These are phyloP conservation scores for Cardiospermum halicacabum DNA, from an alignment of 345 rosid genomes.

Conservation along the genomic window DNA sequence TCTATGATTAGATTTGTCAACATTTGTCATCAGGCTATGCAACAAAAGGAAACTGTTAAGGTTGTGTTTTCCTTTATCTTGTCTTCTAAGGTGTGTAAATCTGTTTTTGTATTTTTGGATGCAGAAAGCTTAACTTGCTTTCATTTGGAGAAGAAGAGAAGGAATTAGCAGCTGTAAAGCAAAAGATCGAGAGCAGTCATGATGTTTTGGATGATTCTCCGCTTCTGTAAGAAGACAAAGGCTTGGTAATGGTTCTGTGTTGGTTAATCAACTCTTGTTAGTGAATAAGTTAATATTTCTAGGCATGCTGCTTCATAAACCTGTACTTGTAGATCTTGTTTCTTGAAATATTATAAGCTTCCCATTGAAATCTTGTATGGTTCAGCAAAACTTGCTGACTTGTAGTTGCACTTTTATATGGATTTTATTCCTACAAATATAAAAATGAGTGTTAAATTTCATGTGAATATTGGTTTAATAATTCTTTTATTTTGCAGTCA, in stretches of 20 bases:
- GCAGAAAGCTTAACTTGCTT: slow-evolving; percentile 82
- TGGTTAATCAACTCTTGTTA: not conserved
- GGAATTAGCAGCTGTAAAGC: slow-evolving; percentile 59
- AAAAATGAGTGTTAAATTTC: not conserved
- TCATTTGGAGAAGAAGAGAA: slow-evolving; percentile 98
- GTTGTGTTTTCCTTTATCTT: not conserved
- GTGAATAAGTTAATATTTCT: not conserved
- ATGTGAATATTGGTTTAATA: not conserved
- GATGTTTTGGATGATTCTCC: slow-evolving; percentile 95
- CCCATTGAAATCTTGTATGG: not conserved
- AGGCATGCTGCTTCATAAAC: not conserved
- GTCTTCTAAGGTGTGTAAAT: slow-evolving; percentile 18
- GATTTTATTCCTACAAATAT: not conserved
- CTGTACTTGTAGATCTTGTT: not conserved
- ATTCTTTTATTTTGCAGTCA: slow-evolving; percentile 35
- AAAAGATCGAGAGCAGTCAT: slow-evolving; percentile 92
- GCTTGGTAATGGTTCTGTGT: slow-evolving; percentile 33
- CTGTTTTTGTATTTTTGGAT: slow-evolving; percentile 25
- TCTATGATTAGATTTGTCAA: no score
- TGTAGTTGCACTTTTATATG: no score
- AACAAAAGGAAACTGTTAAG: not conserved
- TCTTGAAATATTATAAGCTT: not conserved
- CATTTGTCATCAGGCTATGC: slow-evolving; percentile 4
- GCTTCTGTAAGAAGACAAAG: slow-evolving; percentile 66
- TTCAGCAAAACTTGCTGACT: not conserved